Base-by-base conservation (phyloP, 495 filamentous ascomycete species). In the Aspergillus bertholletiae region DNA sequence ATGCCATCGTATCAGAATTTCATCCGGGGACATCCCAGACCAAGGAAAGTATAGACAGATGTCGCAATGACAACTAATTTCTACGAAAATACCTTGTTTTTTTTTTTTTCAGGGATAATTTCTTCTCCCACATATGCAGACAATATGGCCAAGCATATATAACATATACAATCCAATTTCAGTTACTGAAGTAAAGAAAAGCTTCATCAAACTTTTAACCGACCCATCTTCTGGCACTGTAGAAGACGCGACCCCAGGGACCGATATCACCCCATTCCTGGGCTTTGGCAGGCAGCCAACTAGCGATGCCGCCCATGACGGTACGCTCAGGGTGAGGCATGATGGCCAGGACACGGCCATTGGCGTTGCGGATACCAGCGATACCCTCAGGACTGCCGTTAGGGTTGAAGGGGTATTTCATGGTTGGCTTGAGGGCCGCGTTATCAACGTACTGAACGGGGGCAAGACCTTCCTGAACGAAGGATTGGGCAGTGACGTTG, bases 301-400 rank as follows among this genome's bases (percentile, higher is more conserved):
- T 92, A 28, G 79, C 87, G 58, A 92, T 86, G 57, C 91, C 88
- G 55, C 79, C 85, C 75, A 96, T 71, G 28, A 96, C 81, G n/a
- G 92, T 96, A 6, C 93, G 81, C 74, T 97, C 93, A 8, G 92
- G 92, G 73, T 97, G 93, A 61, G 94, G 94, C 93, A 97, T 97
- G 76, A 97, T 84, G 9, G 90, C 92, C 61, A 97, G 62, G 0
- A 96, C 90, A 56, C 94, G 83, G 2, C 94, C 94, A 66, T 97
- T 87, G 48, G 72, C 76, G 60, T 81, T 93, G 43, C 84, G 80
- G 1, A 97, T 84, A 60, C 86, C 92, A 2, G 94, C 88, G 60
- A 97, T 87, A 65, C 91, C 94, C 37, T 82, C 81, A 11, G 89
- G 89, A 66, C 88, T 92, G 27, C 94, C 94, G 68, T 97, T 97